Conservation (phyloP, 768 basidiomycete genomes). For the Chalciporus pseudorubinellus region DNA sequence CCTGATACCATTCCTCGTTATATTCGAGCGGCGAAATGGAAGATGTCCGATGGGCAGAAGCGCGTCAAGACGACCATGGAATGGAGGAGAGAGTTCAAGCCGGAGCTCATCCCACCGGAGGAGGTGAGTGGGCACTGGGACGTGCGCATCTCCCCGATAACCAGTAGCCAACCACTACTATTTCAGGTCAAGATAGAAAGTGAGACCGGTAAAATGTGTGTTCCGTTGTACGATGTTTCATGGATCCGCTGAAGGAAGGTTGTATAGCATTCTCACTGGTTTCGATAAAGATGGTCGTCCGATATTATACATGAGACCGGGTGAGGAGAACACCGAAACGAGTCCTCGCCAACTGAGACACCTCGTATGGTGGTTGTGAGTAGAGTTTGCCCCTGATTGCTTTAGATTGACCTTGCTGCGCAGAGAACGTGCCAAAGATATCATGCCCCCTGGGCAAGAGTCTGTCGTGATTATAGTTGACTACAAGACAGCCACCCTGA, state of each 20-base stretch:
- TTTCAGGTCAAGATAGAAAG: constrained; percentile 67
- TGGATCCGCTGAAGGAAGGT: neutral
- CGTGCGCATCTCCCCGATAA: constrained; percentile 1
- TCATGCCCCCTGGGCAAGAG: constrained; percentile 85
- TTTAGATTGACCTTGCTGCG: constrained; percentile 6
- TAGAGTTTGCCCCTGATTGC: constrained; percentile 8
- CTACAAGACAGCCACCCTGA: constrained; percentile 77
- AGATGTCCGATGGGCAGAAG: constrained; percentile 69
- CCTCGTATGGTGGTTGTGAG: constrained; percentile 84
- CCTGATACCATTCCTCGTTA: constrained; percentile 69
- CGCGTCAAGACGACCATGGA: constrained; percentile 76
- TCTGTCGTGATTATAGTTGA: constrained; percentile 82
- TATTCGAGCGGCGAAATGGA: constrained; percentile 86
- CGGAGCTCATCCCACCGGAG: constrained; percentile 78
- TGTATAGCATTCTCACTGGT: constrained; percentile 68
- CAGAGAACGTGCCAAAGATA: constrained; percentile 85
- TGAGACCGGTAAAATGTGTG: constrained; percentile 86
- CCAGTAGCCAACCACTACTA: neutral
- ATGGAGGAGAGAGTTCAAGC: constrained; percentile 83
- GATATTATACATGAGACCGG: constrained; percentile 85
- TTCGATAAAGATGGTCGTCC: constrained; percentile 88
- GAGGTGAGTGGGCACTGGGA: constrained; percentile 42
- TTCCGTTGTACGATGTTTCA: constrained; percentile 1
- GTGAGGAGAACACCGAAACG: constrained; percentile 78
- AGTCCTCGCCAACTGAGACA: constrained; percentile 78